Percentiles rank a stretch among this genome's conserved stretches.
Evolutionary conservation across 2,329 filamentous ascomycete species (phyloP).

Genomic region (Colletotrichum tabaci): DNA sequence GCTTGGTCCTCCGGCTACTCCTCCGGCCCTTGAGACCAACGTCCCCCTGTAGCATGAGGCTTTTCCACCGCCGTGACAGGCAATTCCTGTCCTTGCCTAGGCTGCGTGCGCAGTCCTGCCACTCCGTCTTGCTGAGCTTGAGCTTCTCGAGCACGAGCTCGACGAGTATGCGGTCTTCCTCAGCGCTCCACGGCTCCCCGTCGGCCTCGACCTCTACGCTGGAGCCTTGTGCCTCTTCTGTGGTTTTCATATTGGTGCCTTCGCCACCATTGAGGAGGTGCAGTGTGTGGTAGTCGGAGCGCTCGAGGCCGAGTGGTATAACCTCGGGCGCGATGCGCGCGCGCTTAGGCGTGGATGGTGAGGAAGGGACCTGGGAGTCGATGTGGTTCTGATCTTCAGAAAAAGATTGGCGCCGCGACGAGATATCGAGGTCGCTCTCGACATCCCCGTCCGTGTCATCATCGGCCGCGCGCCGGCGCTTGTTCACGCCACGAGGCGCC

Average conservation of each 20-base stretch:
- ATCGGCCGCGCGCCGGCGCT: slow-evolving; percentile 64
- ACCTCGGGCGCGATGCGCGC: slow-evolving; percentile 72
- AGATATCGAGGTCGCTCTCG: slow-evolving; percentile 57
- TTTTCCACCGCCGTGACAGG: slow-evolving; percentile 74
- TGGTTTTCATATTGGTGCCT: slow-evolving; percentile 45
- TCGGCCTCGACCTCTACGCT: slow-evolving; percentile 62
- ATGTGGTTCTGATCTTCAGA: slow-evolving; percentile 34
- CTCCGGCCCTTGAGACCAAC: slow-evolving; percentile 69
- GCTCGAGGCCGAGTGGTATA: slow-evolving; percentile 72
- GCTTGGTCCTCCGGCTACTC: slow-evolving; percentile 59
- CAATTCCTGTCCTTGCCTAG: slow-evolving; percentile 73
- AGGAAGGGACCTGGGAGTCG: slow-evolving; percentile 45
- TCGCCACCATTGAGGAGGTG: slow-evolving; percentile 53
- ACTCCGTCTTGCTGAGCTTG: slow-evolving; percentile 74
- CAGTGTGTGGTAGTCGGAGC: slow-evolving; percentile 70
- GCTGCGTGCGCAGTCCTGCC: slow-evolving; percentile 77
- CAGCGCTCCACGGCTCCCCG: slow-evolving; percentile 70
- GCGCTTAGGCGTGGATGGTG: slow-evolving; percentile 71
- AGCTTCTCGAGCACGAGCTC: slow-evolving; percentile 78
- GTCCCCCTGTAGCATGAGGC: slow-evolving; percentile 71
- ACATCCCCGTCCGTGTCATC: slow-evolving; percentile 56
- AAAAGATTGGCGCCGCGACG: slow-evolving; percentile 40
- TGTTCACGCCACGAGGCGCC: slow-evolving; percentile 64
- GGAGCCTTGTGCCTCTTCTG: slow-evolving; percentile 47
- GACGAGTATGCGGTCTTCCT: slow-evolving; percentile 77